Percentiles rank a stretch among this genome's conserved stretches.
phyloP scores from a whole-genome alignment of 106 monocot species.

The Acorus gramineus region DNA sequence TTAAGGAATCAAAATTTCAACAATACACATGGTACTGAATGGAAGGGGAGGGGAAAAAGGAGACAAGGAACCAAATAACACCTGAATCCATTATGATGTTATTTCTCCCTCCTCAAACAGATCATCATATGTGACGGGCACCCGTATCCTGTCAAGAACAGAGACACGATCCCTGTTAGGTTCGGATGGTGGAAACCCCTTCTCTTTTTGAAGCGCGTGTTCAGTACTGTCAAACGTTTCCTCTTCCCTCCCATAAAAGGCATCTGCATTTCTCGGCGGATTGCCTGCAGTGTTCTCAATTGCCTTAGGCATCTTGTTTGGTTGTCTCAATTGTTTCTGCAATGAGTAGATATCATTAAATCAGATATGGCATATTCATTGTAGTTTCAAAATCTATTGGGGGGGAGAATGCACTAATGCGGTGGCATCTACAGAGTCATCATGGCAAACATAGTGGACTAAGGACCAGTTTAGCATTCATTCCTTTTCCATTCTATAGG shows the following conservation, averaged over 20 bases:
- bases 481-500: too few species aligned
- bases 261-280: background rate
- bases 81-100: too few species aligned
- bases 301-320: background rate
- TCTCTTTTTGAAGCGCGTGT: background rate
- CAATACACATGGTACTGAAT: too few species aligned
- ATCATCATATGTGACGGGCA: constrained; percentile 33
- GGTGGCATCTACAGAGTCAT: too few species aligned
- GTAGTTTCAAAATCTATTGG: too few species aligned
- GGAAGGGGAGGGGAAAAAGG: too few species aligned
- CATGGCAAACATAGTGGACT: too few species aligned
- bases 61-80: too few species aligned
- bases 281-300: constrained; percentile 7
- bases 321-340: constrained; percentile 6
- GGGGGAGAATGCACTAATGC: too few species aligned
- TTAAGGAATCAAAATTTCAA: too few species aligned
- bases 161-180: constrained; percentile 6
- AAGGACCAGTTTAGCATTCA: too few species aligned
- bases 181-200: constrained; percentile 2
- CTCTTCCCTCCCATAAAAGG: background rate
- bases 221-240: constrained; percentile 12
- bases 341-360: background rate
- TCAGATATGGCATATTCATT: too few species aligned
- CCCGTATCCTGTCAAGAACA: constrained; percentile 24
- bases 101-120: constrained; percentile 45